These are phyloP conservation scores for Aspergillus sp. DNA, from an alignment of 2,329 filamentous ascomycete genomes.

Conservation along the genomic window DNA sequence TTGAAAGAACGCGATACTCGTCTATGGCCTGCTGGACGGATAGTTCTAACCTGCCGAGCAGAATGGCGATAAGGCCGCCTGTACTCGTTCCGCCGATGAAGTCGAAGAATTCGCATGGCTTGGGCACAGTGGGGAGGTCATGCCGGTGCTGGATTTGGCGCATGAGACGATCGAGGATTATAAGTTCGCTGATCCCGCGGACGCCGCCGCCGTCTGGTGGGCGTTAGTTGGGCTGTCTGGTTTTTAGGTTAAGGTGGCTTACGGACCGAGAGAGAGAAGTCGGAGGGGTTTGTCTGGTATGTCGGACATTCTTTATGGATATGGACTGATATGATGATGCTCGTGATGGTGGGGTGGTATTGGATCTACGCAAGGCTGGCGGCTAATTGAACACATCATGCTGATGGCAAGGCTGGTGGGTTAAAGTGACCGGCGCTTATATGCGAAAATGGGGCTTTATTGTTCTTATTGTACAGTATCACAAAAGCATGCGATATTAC, in stretches of 20 bases:
- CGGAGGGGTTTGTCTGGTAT: conserved; percentile 2
- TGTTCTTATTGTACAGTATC: too few species aligned
- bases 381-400: too few species aligned
- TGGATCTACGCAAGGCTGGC: too few species aligned
- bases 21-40: conserved; percentile 32
- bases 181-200: not conserved
- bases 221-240: conserved; percentile 16
- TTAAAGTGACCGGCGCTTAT: too few species aligned
- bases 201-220: not conserved
- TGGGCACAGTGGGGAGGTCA: not conserved
- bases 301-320: too few species aligned
- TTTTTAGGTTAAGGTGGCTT: conserved; percentile 32
- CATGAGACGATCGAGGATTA: not conserved
- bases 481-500: too few species aligned
- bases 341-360: too few species aligned
- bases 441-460: too few species aligned
- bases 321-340: too few species aligned
- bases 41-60: conserved; percentile 39
- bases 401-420: too few species aligned
- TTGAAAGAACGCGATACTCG: conserved; percentile 28
- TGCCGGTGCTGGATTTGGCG: not conserved
- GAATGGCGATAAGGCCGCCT: conserved; percentile 37
- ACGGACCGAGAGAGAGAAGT: not conserved
- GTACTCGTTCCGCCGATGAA: conserved; percentile 18
- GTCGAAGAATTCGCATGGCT: not conserved